phyloP scores from a whole-genome alignment of 495 filamentous ascomycete genomes.

The Viridothelium virens region DNA sequence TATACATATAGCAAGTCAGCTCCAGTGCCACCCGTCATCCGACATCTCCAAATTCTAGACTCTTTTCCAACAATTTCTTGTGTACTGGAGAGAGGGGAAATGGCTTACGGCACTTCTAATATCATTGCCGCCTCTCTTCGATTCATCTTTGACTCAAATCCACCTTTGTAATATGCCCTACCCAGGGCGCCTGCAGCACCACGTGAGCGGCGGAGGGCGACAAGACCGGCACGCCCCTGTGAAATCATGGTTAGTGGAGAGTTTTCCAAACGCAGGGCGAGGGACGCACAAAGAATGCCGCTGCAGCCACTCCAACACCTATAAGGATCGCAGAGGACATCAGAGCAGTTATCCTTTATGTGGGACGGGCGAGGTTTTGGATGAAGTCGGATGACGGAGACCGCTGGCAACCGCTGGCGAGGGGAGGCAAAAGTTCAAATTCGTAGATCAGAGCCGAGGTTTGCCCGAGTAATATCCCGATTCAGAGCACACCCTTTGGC shows the following conservation, averaged over 20 bases:
- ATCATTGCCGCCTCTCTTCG: slow-evolving; percentile 85
- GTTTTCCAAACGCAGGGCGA: slow-evolving; percentile 10
- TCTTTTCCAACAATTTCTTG: background rate
- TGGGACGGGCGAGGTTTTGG: background rate
- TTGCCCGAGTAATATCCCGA: too few species aligned
- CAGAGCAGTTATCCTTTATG: slow-evolving; percentile 2
- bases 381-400: background rate
- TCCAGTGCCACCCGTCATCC: background rate
- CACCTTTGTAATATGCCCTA: slow-evolving; percentile 91
- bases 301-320: slow-evolving; percentile 64
- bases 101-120: slow-evolving; percentile 72
- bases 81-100: background rate
- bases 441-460: too few species aligned
- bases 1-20: slow-evolving; percentile 35
- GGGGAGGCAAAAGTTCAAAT: too few species aligned
- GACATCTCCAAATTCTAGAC: background rate
- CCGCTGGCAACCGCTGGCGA: too few species aligned
- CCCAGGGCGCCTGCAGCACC: slow-evolving; percentile 55
- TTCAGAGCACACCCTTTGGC: too few species aligned
- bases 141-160: slow-evolving; percentile 92
- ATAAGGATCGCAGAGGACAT: slow-evolving; percentile 73
- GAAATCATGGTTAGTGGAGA: slow-evolving; percentile 5
- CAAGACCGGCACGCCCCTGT: slow-evolving; percentile 82
- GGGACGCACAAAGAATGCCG: slow-evolving; percentile 41
- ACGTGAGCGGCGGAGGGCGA: slow-evolving; percentile 75